Percentiles rank a stretch among this genome's conserved stretches.
phyloP scores from a whole-genome alignment of 192 early-diverging fungal genomes.

The Coemansia sp. region DNA sequence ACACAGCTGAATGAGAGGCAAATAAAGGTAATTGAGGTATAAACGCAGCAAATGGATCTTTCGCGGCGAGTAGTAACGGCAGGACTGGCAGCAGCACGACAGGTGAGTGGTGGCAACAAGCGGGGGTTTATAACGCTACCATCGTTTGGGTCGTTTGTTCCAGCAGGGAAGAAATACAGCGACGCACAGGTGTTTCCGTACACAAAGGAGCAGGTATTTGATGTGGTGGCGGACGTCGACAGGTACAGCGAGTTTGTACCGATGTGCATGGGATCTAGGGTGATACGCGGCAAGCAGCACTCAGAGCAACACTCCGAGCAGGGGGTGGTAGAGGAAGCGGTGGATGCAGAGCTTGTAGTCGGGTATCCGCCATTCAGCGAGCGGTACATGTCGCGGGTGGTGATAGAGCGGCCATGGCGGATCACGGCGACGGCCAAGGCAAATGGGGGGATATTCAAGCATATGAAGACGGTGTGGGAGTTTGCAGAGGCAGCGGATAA shows the following conservation, averaged over 20 bases:
- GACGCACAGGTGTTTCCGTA: slow-evolving; percentile 61
- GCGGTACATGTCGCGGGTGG: slow-evolving; percentile 74
- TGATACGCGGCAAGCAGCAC: slow-evolving; percentile 25
- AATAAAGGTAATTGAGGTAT: not conserved
- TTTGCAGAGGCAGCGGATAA: slow-evolving; percentile 9
- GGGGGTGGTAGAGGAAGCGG: too few relatives aligned
- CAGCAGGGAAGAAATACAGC: slow-evolving; percentile 14
- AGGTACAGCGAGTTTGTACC: slow-evolving; percentile 83
- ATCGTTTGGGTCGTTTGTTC: not conserved
- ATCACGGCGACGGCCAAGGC: slow-evolving; percentile 60
- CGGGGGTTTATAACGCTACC: slow-evolving; percentile 27
- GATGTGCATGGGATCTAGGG: slow-evolving; percentile 72
- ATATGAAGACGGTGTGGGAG: slow-evolving; percentile 43
- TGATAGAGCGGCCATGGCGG: slow-evolving; percentile 59
- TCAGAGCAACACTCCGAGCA: slow-evolving; percentile 1
- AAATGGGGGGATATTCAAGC: slow-evolving; percentile 36
- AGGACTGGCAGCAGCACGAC: too few relatives aligned
- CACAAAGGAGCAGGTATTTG: slow-evolving; percentile 73
- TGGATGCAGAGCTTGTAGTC: slow-evolving; percentile 74
- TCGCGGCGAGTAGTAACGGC: not conserved
- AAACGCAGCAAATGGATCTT: not conserved
- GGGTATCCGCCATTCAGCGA: slow-evolving; percentile 81
- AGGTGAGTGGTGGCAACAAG: not conserved
- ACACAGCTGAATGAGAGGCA: not conserved
- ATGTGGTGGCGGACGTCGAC: slow-evolving; percentile 78